These are phyloP conservation scores for Leucosporidium yakuticum DNA, from an alignment of 768 basidiomycete species.

Conservation along the genomic window DNA sequence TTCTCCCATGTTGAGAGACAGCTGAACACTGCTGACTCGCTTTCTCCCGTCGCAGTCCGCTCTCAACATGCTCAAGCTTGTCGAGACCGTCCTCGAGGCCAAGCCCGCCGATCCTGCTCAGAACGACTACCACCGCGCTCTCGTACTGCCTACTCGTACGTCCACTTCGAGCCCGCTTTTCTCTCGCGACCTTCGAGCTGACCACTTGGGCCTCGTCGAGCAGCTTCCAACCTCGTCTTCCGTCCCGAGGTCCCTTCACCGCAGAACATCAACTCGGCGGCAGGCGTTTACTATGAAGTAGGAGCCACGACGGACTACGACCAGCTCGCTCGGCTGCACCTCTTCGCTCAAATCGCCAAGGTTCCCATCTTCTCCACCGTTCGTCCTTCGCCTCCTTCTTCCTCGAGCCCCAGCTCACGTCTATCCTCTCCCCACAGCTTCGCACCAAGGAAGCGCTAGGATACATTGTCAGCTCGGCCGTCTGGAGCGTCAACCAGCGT, in stretches of 20 bases:
- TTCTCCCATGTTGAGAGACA: background rate
- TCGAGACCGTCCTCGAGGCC: constrained; percentile 59
- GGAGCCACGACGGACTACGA: constrained; percentile 61
- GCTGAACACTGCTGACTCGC: background rate
- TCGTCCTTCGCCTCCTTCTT: constrained; percentile 54
- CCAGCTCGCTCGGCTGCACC: constrained; percentile 60
- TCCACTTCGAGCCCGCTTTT: no score
- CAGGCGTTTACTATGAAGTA: constrained; percentile 57
- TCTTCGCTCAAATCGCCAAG: constrained; percentile 74
- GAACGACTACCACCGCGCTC: constrained; percentile 43
- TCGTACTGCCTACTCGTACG: constrained; percentile 46
- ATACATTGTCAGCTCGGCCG: constrained; percentile 64
- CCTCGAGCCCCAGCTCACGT: constrained; percentile 34
- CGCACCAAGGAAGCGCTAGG: constrained; percentile 95
- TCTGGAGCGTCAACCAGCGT: constrained; percentile 56
- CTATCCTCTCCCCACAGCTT: constrained; percentile 53
- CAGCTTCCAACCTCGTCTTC: constrained; percentile 56
- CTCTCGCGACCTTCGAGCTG: background rate
- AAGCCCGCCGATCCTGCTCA: constrained; percentile 54
- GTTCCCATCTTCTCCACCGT: constrained; percentile 88
- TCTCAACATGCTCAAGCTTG: constrained; percentile 62
- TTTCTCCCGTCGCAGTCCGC: constrained; percentile 54
- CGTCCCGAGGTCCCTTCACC: constrained; percentile 65
- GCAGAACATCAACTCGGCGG: constrained; percentile 77
- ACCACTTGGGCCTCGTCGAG: background rate